phyloP scores from a whole-genome alignment of 192 early-diverging fungal genomes.

The Helicostylum pulchrum region DNA sequence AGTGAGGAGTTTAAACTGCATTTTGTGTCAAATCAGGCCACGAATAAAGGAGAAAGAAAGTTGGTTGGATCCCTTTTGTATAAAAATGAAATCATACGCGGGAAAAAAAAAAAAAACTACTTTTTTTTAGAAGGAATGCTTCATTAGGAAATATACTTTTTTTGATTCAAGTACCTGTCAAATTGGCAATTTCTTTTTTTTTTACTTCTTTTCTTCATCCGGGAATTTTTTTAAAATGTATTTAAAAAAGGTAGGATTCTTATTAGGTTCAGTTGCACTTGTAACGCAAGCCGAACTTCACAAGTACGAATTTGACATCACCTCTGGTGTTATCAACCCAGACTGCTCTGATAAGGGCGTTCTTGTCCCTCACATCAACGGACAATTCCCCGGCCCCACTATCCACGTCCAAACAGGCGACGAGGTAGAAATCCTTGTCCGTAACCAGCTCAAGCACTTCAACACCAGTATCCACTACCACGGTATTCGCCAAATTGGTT shows the following conservation, averaged over 20 bases:
- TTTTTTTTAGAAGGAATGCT: too few relatives aligned
- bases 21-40: too few relatives aligned
- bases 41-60: too few relatives aligned
- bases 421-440: slow-evolving; percentile 40
- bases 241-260: neutral
- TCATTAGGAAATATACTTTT: too few relatives aligned
- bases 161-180: neutral
- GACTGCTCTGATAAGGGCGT: neutral
- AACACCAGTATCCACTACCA: slow-evolving; percentile 45
- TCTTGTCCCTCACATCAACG: slow-evolving; percentile 19
- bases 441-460: slow-evolving; percentile 35
- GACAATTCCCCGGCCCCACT: slow-evolving; percentile 55
- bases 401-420: slow-evolving; percentile 50
- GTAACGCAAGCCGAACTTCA: neutral
- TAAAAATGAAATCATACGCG: too few relatives aligned
- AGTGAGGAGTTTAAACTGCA: neutral
- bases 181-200: neutral
- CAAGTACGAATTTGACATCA: neutral
- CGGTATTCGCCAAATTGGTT: slow-evolving; percentile 41
- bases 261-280: neutral
- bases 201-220: neutral
- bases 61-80: too few relatives aligned
- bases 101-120: too few relatives aligned
- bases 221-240: too few relatives aligned
- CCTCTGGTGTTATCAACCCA: neutral